These are phyloP conservation scores for Blastobotrys peoriensis DNA, from an alignment of 805 yeast genomes.

Conservation along the genomic window DNA sequence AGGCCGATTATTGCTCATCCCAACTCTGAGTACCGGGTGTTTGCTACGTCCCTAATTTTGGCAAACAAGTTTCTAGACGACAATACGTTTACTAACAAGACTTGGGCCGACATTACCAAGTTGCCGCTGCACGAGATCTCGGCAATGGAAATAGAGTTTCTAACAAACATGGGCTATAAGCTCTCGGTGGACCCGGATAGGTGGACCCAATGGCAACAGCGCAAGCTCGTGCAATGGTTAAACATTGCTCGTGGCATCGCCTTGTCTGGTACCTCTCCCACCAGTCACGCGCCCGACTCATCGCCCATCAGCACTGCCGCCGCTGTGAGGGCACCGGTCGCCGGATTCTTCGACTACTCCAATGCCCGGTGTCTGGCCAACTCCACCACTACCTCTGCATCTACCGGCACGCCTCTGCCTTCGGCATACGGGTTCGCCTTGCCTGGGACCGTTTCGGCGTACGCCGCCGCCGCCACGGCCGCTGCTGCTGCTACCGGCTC, in stretches of 20 bases:
- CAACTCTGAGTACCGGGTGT: slow-evolving; percentile 31
- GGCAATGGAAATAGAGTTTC: slow-evolving; percentile 62
- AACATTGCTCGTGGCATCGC: slow-evolving; percentile 13
- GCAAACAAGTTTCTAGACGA: slow-evolving; percentile 93
- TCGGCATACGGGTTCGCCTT: background rate
- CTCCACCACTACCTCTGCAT: background rate
- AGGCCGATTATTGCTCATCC: slow-evolving; percentile 23
- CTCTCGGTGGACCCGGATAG: slow-evolving; percentile 34
- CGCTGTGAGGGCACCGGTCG: background rate
- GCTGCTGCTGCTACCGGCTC: slow-evolving; percentile 4
- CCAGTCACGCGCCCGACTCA: slow-evolving; percentile 1
- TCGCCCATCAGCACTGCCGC: slow-evolving; percentile 3
- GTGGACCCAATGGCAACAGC: slow-evolving; percentile 26
- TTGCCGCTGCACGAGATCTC: slow-evolving; percentile 53
- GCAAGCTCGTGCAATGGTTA: slow-evolving; percentile 18
- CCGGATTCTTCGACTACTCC: background rate
- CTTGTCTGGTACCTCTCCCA: background rate
- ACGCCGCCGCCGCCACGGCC: slow-evolving; percentile 1
- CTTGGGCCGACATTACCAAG: slow-evolving; percentile 90
- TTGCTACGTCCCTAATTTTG: slow-evolving; percentile 63
- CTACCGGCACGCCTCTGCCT: background rate
- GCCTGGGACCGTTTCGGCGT: too few species aligned
- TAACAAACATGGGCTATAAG: slow-evolving; percentile 51
- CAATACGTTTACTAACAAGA: slow-evolving; percentile 82
- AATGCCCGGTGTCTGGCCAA: too few species aligned